A percentile compares a stretch with the other conserved stretches of the same genome.
Conservation (phyloP, 495 filamentous ascomycete species). For the Xylaria bambusicola region DNA sequence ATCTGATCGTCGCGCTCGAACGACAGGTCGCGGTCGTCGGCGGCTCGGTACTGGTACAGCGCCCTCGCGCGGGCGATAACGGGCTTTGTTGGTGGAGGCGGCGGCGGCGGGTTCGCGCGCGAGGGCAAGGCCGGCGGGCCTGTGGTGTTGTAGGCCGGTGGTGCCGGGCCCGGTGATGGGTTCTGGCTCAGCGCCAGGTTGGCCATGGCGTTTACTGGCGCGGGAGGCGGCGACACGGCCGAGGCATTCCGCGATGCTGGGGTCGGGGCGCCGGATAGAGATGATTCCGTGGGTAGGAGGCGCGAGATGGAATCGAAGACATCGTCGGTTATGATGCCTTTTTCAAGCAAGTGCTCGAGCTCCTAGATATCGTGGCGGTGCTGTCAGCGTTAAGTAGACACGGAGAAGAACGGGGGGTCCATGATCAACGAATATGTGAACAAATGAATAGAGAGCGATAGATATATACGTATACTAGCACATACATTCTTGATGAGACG, state of each 20-base stretch:
- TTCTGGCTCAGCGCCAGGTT: slow-evolving; percentile 49
- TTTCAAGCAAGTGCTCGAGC: slow-evolving; percentile 85
- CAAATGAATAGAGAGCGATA: slow-evolving; percentile 15
- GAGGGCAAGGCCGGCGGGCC: slow-evolving; percentile 55
- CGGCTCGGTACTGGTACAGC: slow-evolving; percentile 77
- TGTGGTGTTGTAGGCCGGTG: slow-evolving; percentile 53
- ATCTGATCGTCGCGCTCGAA: slow-evolving; percentile 76
- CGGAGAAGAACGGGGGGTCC: too few species aligned
- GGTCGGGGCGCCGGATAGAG: slow-evolving; percentile 50
- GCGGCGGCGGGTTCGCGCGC: slow-evolving; percentile 47
- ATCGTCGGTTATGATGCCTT: slow-evolving; percentile 68
- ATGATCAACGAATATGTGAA: too few species aligned
- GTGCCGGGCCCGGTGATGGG: slow-evolving; percentile 29
- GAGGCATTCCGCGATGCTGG: slow-evolving; percentile 37
- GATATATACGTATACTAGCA: background rate
- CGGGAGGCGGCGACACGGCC: slow-evolving; percentile 36
- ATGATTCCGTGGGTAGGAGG: slow-evolving; percentile 70
- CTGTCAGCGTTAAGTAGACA: too few species aligned
- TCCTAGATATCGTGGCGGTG: slow-evolving; percentile 58
- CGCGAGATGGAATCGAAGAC: slow-evolving; percentile 70
- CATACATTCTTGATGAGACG: slow-evolving; percentile 79
- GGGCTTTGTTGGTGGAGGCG: slow-evolving; percentile 53
- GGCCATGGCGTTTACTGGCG: slow-evolving; percentile 40
- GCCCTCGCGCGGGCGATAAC: slow-evolving; percentile 74
- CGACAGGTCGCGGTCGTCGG: slow-evolving; percentile 75